phyloP scores from a whole-genome alignment of 495 filamentous ascomycete genomes.

The Tuber borchii region DNA sequence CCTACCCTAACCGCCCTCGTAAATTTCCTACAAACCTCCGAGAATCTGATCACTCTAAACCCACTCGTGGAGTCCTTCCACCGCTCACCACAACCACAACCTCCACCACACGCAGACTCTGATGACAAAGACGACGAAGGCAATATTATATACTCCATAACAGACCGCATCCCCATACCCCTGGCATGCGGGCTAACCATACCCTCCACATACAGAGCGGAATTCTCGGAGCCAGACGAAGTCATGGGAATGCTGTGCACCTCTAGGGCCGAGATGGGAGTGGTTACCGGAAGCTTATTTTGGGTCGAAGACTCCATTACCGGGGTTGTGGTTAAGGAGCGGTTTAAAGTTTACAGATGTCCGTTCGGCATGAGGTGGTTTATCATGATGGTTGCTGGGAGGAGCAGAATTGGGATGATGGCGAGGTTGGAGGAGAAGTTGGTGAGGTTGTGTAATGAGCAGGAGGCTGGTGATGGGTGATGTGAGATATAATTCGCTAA shows the following conservation, averaged over 20 bases:
- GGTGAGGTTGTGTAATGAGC: background rate
- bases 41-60: slow-evolving; percentile 12
- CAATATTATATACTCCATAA: slow-evolving; percentile 8
- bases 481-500: background rate
- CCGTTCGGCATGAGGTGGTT: slow-evolving; percentile 19
- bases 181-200: background rate
- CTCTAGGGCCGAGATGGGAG: background rate
- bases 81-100: background rate
- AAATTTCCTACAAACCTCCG: slow-evolving; percentile 10
- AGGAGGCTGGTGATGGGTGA: background rate
- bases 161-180: background rate
- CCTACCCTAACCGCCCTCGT: background rate
- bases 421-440: background rate
- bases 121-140: background rate
- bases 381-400: slow-evolving; percentile 5
- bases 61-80: background rate
- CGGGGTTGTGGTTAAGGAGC: slow-evolving; percentile 13
- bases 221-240: background rate
- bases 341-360: slow-evolving; percentile 8
- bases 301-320: background rate
- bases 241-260: background rate
- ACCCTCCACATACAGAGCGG: background rate
- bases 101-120: background rate
- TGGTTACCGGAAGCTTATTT: background rate
- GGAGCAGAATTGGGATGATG: slow-evolving; percentile 5